Evolutionary conservation across 768 basidiomycete genomes (phyloP), one percentile per base, ranked within the genome.

Genomic region (Boletus pseudo-olivaceus): DNA sequence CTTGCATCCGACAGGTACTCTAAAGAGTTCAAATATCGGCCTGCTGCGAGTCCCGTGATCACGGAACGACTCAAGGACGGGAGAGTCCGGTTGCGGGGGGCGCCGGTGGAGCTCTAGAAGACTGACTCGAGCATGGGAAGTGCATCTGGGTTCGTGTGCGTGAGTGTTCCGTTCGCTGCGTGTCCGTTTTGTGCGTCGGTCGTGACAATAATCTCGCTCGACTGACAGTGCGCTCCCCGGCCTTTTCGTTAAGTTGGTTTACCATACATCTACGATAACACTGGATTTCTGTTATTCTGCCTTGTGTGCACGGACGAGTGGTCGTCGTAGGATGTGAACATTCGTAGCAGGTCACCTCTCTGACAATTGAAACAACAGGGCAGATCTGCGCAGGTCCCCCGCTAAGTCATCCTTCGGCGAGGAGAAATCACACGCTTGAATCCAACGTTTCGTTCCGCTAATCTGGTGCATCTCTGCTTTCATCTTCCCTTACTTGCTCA

Each of bases 11-110:
- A 14, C 52, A 93, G 92, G 57, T 94, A 93, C 65, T 92, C 89
- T 12, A 85, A 87, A 56, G 85, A 91, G 62, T 81, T 80, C 74
- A 90, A 85, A 69, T 93, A 80, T 66, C 76, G 91, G 23, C 91
- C 92, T 0, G 91, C 92, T 11, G 90, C 91, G 7, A 91, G 88
- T 55, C 90, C 92, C 11, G 74, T 93, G 40, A 78, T 93, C 59
- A 92, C 88, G 0, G 88, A 93, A 65, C 78, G 74, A 19, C 72
- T 93, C 56, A 81, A 82, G 58, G 89, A 90, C 58, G 90, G 90
- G 0, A 76, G 82, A 5, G 69, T 82, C 8, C 77, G 83, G 9
- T 62, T 94, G 37, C 74, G 90, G n/a, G 92, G 92, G 1, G 90
- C 87, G 1, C 69, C 70, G 11, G 80, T 84, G 23, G 41, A 56